phyloP scores from a whole-genome alignment of 2,329 filamentous ascomycete genomes.

The Neophaeococcomyces aloes region DNA sequence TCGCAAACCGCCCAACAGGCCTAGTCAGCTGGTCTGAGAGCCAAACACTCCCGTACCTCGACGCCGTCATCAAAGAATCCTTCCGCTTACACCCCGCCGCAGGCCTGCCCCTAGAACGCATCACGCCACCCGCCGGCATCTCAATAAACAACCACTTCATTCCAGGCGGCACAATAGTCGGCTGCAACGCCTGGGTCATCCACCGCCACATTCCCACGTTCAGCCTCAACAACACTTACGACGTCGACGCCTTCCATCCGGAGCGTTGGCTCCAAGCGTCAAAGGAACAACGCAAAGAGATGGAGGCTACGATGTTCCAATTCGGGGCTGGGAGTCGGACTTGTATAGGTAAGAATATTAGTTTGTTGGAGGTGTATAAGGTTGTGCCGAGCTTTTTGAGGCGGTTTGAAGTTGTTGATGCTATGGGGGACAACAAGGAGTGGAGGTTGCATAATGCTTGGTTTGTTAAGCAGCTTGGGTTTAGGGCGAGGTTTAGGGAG shows the following conservation, averaged over 20 bases:
- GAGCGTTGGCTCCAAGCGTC: constrained; percentile 57
- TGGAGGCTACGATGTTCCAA: constrained; percentile 32
- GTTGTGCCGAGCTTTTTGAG: constrained; percentile 22
- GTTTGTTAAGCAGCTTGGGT: constrained; percentile 37
- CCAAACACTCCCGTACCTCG: constrained; percentile 60
- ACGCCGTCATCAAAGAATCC: constrained; percentile 67
- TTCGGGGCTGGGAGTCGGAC: constrained; percentile 46
- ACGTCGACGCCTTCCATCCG: constrained; percentile 56
- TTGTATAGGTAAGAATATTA: constrained; percentile 25
- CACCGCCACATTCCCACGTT: constrained; percentile 53
- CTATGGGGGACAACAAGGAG: constrained; percentile 18
- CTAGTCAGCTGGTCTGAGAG: constrained; percentile 41
- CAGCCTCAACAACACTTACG: constrained; percentile 45
- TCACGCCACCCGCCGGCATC: constrained; percentile 53
- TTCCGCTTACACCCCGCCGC: constrained; percentile 67
- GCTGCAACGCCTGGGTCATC: constrained; percentile 64
- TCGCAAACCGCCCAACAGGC: constrained; percentile 10
- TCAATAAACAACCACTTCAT: constrained; percentile 59
- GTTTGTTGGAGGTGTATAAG: constrained; percentile 24
- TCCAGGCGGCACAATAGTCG: constrained; percentile 61
- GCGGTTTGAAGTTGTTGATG: constrained; percentile 17
- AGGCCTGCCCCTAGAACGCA: constrained; percentile 60
- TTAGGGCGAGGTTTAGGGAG: constrained; percentile 23
- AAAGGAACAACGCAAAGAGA: constrained; percentile 35
- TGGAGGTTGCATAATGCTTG: constrained; percentile 32